Evolutionary conservation across 1,139 yeast species (phyloP), one percentile per base, ranked within the genome.

Genomic region (Geotrichum restrictum): DNA sequence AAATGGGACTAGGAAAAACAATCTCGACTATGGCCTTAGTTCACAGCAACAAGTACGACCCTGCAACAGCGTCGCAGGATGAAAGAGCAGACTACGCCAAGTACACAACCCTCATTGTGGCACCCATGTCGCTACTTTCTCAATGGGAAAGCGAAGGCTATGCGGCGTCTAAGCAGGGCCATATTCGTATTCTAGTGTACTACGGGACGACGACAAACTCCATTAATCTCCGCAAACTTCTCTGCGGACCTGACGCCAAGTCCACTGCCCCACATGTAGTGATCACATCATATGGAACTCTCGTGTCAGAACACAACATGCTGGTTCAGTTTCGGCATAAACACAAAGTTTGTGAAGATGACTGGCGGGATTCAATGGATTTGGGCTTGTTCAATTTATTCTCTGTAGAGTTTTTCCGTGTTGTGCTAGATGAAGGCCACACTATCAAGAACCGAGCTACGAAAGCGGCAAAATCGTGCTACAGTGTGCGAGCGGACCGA

Each of bases 1-100:
- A 91, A 66, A 91, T 91, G 98, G 98, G 98, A 0, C 74, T 91
- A 6, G 98, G 98, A 43, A 91, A 91, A 64, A 91, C 98, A 0
- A 86, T 91, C 19, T 85, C 96, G 0, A 81, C 95, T 0, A 69
- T 88, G 56, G 79, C 97, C 0, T 69, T 93, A 49, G 74, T 93
- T 5, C 80, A 85, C 55, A 76, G 87, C 10, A 54, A 56, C 45
- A 50, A 52, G 45, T 55, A 61, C 48, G 40, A 51, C 16, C 55
- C 53, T 18, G 57, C 52, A 16, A 36, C 44, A 4, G 59, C 54
- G 18, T 42, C 6, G 53, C 45, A 19, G 63, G 59, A 33, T 5
- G 16, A 11, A 27, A 34, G 48, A 13, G 40, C 43, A 3, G 70
- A 70, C 22, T 87, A 84, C 68, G 96, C 96, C 0, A 73, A 74